Conservation (phyloP, 805 yeast species). For the Wickerhamomyces alni region DNA sequence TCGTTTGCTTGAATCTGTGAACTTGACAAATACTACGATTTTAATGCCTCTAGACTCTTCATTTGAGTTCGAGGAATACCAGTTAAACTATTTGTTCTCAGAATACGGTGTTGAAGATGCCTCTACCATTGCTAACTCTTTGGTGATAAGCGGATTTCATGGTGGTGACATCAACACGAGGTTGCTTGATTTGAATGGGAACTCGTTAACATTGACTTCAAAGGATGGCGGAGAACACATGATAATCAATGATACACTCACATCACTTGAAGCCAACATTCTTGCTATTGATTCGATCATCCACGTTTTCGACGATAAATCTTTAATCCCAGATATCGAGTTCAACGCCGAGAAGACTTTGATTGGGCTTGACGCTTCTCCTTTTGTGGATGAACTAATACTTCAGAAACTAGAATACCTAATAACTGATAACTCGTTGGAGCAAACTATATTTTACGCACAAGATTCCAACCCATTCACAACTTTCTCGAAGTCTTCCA, state of each 20-base stretch:
- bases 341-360: slow-evolving; percentile 55
- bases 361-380: slow-evolving; percentile 51
- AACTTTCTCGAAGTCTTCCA: slow-evolving; percentile 26
- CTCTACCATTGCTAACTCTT: slow-evolving; percentile 22
- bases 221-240: slow-evolving; percentile 29
- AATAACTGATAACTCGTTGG: slow-evolving; percentile 44
- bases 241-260: slow-evolving; percentile 26
- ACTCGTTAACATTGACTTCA: slow-evolving; percentile 17
- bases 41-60: slow-evolving; percentile 40
- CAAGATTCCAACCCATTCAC: slow-evolving; percentile 24
- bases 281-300: slow-evolving; percentile 42
- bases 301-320: slow-evolving; percentile 37
- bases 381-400: slow-evolving; percentile 63
- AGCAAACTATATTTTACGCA: slow-evolving; percentile 61
- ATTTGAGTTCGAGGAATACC: slow-evolving; percentile 34
- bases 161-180: slow-evolving; percentile 34
- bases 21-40: slow-evolving; percentile 33
- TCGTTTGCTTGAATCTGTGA: not conserved
- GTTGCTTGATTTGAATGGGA: slow-evolving; percentile 23
- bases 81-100: slow-evolving; percentile 36
- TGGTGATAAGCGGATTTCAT: slow-evolving; percentile 33
- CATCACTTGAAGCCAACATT: slow-evolving; percentile 33
- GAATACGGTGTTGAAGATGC: slow-evolving; percentile 27
- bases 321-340: slow-evolving; percentile 21
- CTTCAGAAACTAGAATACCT: slow-evolving; percentile 51